Base-by-base conservation (phyloP, 495 filamentous ascomycete genomes). In the Talaromyces proteolyticus region DNA sequence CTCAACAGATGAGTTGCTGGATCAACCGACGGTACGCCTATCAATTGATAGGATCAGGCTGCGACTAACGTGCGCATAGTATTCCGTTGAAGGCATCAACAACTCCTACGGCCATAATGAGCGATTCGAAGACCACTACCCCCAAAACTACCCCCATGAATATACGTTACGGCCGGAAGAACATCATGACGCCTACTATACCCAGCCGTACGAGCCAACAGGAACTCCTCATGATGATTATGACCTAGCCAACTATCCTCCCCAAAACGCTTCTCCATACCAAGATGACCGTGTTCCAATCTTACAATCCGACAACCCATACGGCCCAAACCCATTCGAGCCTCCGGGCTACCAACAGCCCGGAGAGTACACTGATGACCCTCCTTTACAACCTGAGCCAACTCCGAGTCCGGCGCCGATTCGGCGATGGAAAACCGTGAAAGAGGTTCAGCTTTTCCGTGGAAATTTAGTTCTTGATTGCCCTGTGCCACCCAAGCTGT, bases 381-480 rank as follows among this genome's bases (percentile, higher is more conserved):
- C 47, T 4, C 6, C 16, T 22, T 34, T 20, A 12, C 47, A 40
- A n/a, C 42, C 18, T 40, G 40, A 29, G 18, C 55, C 29, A 44
- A 39, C 79, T 1, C 79, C 80, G 5, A 80, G 75, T 38, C 78
- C 81, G n/a, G 81, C 73, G n/a, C 70, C 82, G 10, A 84, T 97
- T 57, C 83, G 87, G 60, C 81, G 94, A 63, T 96, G 89, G 89
- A 97, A 97, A 74, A 97, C 94, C 4, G 92, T 97, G 17, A 99
- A 97, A 65, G 91, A 96, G 75, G 91, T 97, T 22, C 88, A 94
- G 57, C 69, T 99, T 36, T 97, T 95, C 77, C 87, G 93, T 55
- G 94, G 94, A 40, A 97, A 99, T 66, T 79, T 99, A 57, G 93
- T 99, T 22, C 81, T 97, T 2, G 94, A 99, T 68, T 99, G 94